Conservation (phyloP, 768 basidiomycete species). For the Cystofilobasidium bisporidii region DNA sequence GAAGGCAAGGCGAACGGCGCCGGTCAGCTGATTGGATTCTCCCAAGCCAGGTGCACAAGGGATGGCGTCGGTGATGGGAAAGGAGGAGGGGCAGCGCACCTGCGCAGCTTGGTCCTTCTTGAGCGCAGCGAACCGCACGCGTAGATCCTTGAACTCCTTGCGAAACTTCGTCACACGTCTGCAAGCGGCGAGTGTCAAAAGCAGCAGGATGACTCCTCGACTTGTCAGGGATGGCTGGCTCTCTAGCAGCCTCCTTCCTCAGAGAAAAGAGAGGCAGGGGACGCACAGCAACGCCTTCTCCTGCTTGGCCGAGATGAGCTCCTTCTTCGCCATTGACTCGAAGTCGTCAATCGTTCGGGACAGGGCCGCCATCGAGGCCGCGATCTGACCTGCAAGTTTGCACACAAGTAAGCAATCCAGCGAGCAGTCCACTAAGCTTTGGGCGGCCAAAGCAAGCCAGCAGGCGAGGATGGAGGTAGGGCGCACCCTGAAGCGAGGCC, state of each 20-base stretch:
- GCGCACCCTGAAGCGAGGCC: conserved; percentile 70
- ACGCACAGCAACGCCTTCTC: conserved; percentile 65
- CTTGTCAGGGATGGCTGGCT: too few relatives aligned
- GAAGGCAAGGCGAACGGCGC: conserved; percentile 42
- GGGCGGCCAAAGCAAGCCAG: neutral
- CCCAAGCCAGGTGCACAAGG: too few relatives aligned
- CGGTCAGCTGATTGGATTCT: too few relatives aligned
- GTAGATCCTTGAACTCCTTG: conserved; percentile 71
- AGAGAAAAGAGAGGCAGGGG: conserved; percentile 47
- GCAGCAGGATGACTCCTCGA: neutral
- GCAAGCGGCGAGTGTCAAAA: too few relatives aligned
- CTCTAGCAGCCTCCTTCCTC: too few relatives aligned
- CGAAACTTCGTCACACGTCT: conserved; percentile 90
- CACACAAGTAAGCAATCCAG: too few relatives aligned
- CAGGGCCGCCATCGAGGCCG: conserved; percentile 91
- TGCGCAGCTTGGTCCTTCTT: conserved; percentile 44
- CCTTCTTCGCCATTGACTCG: conserved; percentile 89
- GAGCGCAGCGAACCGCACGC: conserved; percentile 67
- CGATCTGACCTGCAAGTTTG: conserved; percentile 88
- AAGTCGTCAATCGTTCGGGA: conserved; percentile 93
- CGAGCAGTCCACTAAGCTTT: too few relatives aligned
- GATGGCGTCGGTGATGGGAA: too few relatives aligned
- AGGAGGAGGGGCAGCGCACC: conserved; percentile 32
- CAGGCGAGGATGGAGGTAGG: neutral
- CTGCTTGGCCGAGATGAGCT: conserved; percentile 90